Conservation (phyloP, 345 rosid genomes). For the Eucalyptus leucophloia region DNA sequence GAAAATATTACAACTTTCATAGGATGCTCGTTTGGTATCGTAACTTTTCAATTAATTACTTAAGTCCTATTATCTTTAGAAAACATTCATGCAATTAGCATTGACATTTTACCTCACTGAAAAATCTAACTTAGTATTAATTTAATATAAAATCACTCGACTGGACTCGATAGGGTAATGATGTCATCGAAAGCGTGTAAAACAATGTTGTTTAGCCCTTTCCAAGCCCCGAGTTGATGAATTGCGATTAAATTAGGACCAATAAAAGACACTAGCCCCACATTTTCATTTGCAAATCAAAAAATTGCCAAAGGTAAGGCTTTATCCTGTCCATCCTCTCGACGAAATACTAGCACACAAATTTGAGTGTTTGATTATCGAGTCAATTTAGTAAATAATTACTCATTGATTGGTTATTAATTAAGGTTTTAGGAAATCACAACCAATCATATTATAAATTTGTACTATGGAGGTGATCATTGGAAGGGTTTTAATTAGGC, state of each 20-base stretch:
- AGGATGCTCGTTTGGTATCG: fast-evolving
- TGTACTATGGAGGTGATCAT: neutral
- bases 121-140: neutral
- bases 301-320: neutral
- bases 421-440: neutral
- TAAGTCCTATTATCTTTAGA: neutral
- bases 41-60: neutral
- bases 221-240: neutral
- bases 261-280: neutral
- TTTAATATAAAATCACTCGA: neutral
- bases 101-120: neutral
- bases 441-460: neutral
- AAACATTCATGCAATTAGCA: neutral
- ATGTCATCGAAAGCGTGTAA: neutral
- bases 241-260: neutral
- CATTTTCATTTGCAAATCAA: neutral
- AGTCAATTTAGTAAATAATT: neutral
- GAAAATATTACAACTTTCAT: neutral
- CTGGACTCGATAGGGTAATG: neutral
- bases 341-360: neutral
- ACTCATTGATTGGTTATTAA: neutral
- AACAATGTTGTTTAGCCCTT: neutral
- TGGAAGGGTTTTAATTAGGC: neutral
- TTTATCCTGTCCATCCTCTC: neutral
- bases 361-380: neutral